Base-by-base conservation (phyloP, 108 stramenopile genomes). In the Bacterosira constricta region DNA sequence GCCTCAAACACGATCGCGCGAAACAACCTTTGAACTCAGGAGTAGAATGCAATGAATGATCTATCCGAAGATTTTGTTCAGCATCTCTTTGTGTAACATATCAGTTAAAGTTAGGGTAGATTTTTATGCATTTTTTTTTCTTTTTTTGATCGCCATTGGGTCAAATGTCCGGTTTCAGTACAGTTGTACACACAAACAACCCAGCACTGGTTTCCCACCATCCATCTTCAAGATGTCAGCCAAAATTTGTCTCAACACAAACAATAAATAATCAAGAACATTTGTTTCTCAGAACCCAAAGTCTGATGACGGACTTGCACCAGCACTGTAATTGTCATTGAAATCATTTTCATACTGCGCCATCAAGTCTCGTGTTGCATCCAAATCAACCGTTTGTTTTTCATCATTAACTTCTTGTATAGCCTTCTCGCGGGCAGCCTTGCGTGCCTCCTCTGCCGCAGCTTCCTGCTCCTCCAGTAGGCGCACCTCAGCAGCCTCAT, bases 231-330 rank as follows among this genome's bases (percentile, higher is more conserved):
- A 31, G 63, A 0, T 44, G 39, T 17, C 31, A 31, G 11, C 1
- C 39, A 63, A 44, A 45, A n/a, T n/a, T n/a, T n/a, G n/a, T 63
- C 55, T 30, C 30, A 31, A 31, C 53, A 69, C 55, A 55, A 50
- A 69, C 44, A 69, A 44, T 34, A 45, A 69, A 57, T 42, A 46
- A 58, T 58, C 34, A 60, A 60, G 45, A 26, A 47, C 20, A 20
- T 15, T 52, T 45, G 25, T 32, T 23, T 15, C 20, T 77, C 53
- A 94, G 71, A 94, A 94, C n/a, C 93, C 93, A 85, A 90, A 95
- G 66, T 95, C 93, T n/a, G 93, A 92, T 10, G 85, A 83, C 41
- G 93, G 90, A 82, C 90, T 92, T 42, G 76, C 82, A n/a, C 90
- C 93, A 26, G 79, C 69, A 52, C 72, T 69, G 34, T 90, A 87